Percentiles rank a stretch among this genome's conserved stretches.
Conservation (phyloP, 768 basidiomycete species). For the Termitomyces heimii region DNA sequence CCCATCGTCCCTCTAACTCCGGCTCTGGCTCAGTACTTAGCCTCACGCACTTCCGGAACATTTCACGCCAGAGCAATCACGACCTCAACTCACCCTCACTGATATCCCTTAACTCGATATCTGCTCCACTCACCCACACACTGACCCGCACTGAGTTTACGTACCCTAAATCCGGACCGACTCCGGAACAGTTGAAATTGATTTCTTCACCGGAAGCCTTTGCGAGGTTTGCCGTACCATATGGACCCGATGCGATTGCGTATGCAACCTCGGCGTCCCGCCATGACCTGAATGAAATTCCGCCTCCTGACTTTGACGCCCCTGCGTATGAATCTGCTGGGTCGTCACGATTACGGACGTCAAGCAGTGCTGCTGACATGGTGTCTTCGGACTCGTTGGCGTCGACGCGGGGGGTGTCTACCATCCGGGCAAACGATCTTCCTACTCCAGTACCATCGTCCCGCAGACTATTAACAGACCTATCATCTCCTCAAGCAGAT, state of each 20-base stretch:
- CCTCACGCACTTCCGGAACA: constrained; percentile 41
- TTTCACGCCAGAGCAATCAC: constrained; percentile 41
- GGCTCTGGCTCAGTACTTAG: constrained; percentile 30
- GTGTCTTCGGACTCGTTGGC: not conserved
- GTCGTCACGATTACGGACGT: constrained; percentile 22
- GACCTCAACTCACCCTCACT: constrained; percentile 58
- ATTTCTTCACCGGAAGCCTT: constrained; percentile 65
- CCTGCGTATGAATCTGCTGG: constrained; percentile 15
- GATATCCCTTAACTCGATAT: constrained; percentile 71
- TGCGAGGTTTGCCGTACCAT: constrained; percentile 69
- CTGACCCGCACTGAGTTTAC: constrained; percentile 63
- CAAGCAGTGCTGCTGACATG: constrained; percentile 18
- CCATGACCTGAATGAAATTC: constrained; percentile 29
- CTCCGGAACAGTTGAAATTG: constrained; percentile 58
- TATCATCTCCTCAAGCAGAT: not conserved
- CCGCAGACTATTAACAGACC: not conserved
- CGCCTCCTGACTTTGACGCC: constrained; percentile 52
- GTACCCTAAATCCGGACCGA: constrained; percentile 58
- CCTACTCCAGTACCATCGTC: not conserved
- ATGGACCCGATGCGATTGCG: constrained; percentile 67
- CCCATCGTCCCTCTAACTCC: constrained; percentile 25
- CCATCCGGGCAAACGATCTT: not conserved
- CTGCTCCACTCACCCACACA: constrained; percentile 72
- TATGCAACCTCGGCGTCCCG: constrained; percentile 48
- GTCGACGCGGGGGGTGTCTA: not conserved